phyloP scores from a whole-genome alignment of 2,329 filamentous ascomycete genomes.

The Cladosporium sp. region DNA sequence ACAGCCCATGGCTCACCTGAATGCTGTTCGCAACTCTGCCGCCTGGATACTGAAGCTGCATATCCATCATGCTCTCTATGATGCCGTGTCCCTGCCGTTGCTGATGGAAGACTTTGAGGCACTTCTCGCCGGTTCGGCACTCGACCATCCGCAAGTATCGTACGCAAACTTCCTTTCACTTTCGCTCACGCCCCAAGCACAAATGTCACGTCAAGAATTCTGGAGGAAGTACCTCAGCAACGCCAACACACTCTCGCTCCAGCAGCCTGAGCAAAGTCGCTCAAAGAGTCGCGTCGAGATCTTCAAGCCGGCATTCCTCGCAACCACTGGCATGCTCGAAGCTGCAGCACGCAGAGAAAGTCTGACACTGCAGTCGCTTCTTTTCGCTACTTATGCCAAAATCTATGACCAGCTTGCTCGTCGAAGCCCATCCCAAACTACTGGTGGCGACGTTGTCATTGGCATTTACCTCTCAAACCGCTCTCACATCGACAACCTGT shows the following conservation, averaged over 20 bases:
- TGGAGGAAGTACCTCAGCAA: slow-evolving; percentile 54
- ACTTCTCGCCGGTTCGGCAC: slow-evolving; percentile 40
- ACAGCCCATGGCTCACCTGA: slow-evolving; percentile 33
- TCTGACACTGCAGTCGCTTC: slow-evolving; percentile 70
- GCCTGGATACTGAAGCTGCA: slow-evolving; percentile 43
- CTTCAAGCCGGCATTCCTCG: slow-evolving; percentile 54
- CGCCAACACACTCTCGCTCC: slow-evolving; percentile 26
- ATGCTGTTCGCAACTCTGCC: slow-evolving; percentile 23
- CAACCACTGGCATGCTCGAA: slow-evolving; percentile 46
- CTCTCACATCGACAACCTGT: slow-evolving; percentile 54
- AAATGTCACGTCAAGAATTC: slow-evolving; percentile 45
- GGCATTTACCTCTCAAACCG: slow-evolving; percentile 86
- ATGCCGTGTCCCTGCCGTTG: slow-evolving; percentile 73
- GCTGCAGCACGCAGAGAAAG: slow-evolving; percentile 53
- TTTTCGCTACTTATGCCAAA: slow-evolving; percentile 72
- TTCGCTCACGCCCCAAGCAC: slow-evolving; percentile 24
- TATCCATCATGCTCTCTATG: slow-evolving; percentile 87
- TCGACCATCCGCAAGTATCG: slow-evolving; percentile 25
- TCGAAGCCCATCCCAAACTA: neutral
- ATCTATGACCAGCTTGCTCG: slow-evolving; percentile 43
- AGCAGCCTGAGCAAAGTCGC: slow-evolving; percentile 24
- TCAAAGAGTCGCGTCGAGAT: slow-evolving; percentile 41
- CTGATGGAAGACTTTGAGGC: slow-evolving; percentile 59
- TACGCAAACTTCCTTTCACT: slow-evolving; percentile 48
- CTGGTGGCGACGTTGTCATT: slow-evolving; percentile 57